phyloP scores from a whole-genome alignment of 805 yeast genomes.

The Candida loeiensis region DNA sequence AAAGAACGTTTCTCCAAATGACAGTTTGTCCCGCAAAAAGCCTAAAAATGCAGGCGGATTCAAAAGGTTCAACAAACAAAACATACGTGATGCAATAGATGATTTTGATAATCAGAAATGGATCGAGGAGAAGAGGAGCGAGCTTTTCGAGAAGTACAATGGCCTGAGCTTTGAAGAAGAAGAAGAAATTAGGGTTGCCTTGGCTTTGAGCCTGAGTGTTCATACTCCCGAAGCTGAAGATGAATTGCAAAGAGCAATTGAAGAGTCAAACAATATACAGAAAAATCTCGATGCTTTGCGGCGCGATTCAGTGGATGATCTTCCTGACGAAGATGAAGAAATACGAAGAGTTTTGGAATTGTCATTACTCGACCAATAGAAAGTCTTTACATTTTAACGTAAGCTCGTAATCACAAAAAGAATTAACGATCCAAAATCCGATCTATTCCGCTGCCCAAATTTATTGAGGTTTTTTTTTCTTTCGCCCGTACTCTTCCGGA shows the following conservation, averaged over 20 bases:
- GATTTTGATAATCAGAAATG: slow-evolving; percentile 33
- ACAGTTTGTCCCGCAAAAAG: slow-evolving; percentile 10
- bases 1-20: slow-evolving; percentile 12
- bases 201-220: slow-evolving; percentile 35
- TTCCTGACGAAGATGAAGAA: slow-evolving; percentile 16
- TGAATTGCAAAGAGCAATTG: slow-evolving; percentile 20
- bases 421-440: background rate
- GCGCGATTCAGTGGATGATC: background rate
- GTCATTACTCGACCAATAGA: slow-evolving; percentile 20
- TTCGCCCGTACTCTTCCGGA: slow-evolving; percentile 1
- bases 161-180: slow-evolving; percentile 35
- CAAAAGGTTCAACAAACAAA: slow-evolving; percentile 21
- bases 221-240: slow-evolving; percentile 19
- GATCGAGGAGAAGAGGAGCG: slow-evolving; percentile 18
- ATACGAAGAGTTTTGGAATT: slow-evolving; percentile 17
- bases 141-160: slow-evolving; percentile 43
- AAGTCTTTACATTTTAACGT: no score
- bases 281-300: background rate
- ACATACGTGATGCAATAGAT: slow-evolving; percentile 32
- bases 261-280: slow-evolving; percentile 15
- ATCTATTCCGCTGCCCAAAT: background rate
- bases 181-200: slow-evolving; percentile 25
- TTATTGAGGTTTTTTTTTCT: background rate
- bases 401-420: background rate
- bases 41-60: slow-evolving; percentile 19